These are phyloP conservation scores for Penicillium angulare DNA, from an alignment of 495 filamentous ascomycete species.

Conservation along the genomic window DNA sequence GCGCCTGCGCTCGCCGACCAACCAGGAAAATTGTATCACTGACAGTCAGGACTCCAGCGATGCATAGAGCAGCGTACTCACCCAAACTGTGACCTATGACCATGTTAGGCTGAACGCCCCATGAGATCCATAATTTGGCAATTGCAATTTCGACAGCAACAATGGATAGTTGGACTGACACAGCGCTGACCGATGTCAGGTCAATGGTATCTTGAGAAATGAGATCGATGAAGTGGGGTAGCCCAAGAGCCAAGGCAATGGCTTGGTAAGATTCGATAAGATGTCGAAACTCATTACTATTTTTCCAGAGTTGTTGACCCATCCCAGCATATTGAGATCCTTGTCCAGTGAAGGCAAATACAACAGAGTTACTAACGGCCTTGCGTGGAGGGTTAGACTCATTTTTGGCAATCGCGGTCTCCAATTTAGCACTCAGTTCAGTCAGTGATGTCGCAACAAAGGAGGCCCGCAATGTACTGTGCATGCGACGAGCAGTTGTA, in stretches of 20 bases:
- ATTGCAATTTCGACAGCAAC: slow-evolving; percentile 75
- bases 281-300: slow-evolving; percentile 19
- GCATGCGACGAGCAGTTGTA: background rate
- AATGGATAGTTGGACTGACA: slow-evolving; percentile 58
- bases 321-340: slow-evolving; percentile 52
- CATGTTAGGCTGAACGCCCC: slow-evolving; percentile 60
- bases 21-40: slow-evolving; percentile 72
- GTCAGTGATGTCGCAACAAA: background rate
- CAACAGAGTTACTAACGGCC: background rate
- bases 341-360: slow-evolving; percentile 70
- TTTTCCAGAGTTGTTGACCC: slow-evolving; percentile 21
- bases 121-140: slow-evolving; percentile 67
- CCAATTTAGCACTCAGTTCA: too few relatives aligned
- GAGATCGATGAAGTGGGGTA: slow-evolving; percentile 21
- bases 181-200: background rate
- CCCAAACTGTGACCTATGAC: slow-evolving; percentile 51
- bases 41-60: slow-evolving; percentile 72
- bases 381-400: too few relatives aligned
- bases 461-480: background rate
- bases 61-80: slow-evolving; percentile 78
- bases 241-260: slow-evolving; percentile 25
- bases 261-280: slow-evolving; percentile 24
- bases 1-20: slow-evolving; percentile 68
- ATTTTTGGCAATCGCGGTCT: too few relatives aligned
- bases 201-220: background rate